Percentiles rank a stretch among this genome's conserved stretches.
Conservation (phyloP, 1,284 basidiomycete species). For the Peniophora sp. region DNA sequence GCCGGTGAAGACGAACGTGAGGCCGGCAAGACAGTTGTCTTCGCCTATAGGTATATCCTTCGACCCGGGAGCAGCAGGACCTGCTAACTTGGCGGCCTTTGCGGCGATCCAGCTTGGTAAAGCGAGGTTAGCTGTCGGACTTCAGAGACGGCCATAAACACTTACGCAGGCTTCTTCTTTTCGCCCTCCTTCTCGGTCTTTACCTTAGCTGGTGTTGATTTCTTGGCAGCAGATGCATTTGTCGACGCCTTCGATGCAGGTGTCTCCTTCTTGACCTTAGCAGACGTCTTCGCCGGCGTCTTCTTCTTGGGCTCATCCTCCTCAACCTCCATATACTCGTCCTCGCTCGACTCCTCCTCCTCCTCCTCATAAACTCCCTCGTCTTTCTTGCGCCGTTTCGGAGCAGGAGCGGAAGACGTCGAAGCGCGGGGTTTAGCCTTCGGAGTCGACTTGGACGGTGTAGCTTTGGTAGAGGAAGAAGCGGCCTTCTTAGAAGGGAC, state of each 20-base stretch:
- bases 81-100: conserved; percentile 58
- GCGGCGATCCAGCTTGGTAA: conserved; percentile 53
- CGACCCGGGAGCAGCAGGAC: conserved; percentile 70
- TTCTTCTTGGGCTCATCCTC: conserved; percentile 19
- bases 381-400: conserved; percentile 13
- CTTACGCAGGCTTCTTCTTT: conserved; percentile 20
- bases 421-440: conserved; percentile 9
- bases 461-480: conserved; percentile 19
- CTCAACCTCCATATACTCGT: conserved; percentile 22
- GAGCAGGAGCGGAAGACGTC: conserved; percentile 4
- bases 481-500: conserved; percentile 38
- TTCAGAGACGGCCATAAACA: conserved; percentile 22
- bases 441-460: conserved; percentile 15
- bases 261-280: conserved; percentile 7
- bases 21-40: conserved; percentile 73
- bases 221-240: conserved; percentile 4
- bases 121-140: background rate
- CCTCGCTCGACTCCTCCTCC: conserved; percentile 14
- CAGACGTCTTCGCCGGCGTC: conserved; percentile 4
- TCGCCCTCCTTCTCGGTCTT: conserved; percentile 16
- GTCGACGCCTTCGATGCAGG: conserved; percentile 15
- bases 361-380: conserved; percentile 14
- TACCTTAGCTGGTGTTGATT: conserved; percentile 11
- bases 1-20: conserved; percentile 94
- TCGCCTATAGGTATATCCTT: conserved; percentile 77